phyloP scores from a whole-genome alignment of 139 green algal genomes.

The Auxenochlorella protothecoides region DNA sequence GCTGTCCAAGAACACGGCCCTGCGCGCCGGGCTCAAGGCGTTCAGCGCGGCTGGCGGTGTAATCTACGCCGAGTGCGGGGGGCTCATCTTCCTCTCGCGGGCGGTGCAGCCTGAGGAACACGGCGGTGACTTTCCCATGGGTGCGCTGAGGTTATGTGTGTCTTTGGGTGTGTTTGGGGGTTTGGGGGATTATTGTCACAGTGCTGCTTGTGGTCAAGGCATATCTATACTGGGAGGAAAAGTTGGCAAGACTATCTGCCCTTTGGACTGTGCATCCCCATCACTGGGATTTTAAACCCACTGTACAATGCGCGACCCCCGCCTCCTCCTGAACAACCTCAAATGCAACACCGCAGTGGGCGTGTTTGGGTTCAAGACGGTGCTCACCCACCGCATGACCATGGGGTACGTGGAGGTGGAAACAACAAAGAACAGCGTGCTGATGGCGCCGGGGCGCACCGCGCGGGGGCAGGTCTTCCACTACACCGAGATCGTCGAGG shows the following conservation, averaged over 20 bases:
- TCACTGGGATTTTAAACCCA: no score
- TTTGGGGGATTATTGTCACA: no score
- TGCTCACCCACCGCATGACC: conserved; percentile 36
- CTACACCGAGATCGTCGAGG: conserved; percentile 60
- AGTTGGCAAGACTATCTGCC: no score
- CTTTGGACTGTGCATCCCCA: no score
- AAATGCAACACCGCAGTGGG: conserved; percentile 37
- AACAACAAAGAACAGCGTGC: conserved; percentile 22
- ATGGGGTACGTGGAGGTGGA: conserved; percentile 66
- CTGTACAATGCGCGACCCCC: no score
- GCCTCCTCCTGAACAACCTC: no score
- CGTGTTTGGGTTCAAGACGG: conserved; percentile 76
- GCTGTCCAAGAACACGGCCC: conserved; percentile 56
- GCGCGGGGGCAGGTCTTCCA: conserved; percentile 66
- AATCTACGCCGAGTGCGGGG: conserved; percentile 82
- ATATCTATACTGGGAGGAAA: no score
- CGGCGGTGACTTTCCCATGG: conserved; percentile 21
- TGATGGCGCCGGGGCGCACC: conserved; percentile 50
- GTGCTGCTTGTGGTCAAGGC: no score
- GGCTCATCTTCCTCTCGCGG: conserved; percentile 76
- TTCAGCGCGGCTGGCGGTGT: conserved; percentile 79
- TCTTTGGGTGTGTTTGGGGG: neutral
- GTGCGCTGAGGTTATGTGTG: conserved; percentile 10
- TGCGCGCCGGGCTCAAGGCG: conserved; percentile 47
- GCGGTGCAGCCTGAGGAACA: conserved; percentile 32